These are phyloP conservation scores for Penicillium sp. DNA, from an alignment of 2,329 filamentous ascomycete genomes.

Conservation along the genomic window DNA sequence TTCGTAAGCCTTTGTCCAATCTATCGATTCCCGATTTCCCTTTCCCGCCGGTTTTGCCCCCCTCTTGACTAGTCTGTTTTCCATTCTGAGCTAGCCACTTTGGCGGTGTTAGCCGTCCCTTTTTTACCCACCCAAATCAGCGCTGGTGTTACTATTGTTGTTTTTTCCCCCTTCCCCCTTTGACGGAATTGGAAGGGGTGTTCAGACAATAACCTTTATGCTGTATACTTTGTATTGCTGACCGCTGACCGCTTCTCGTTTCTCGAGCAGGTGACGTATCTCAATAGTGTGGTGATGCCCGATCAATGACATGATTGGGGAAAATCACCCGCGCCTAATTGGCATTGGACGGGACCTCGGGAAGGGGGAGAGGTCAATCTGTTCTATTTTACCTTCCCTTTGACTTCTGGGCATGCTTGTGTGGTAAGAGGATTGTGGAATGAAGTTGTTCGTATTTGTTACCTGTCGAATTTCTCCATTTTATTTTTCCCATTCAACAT, in stretches of 20 bases:
- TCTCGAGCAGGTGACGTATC: constrained; percentile 53
- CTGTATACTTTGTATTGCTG: constrained; percentile 4
- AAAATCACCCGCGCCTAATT: constrained; percentile 1
- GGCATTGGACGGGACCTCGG: background rate
- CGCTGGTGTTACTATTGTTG: background rate
- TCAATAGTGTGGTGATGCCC: constrained; percentile 67
- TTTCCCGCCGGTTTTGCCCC: constrained; percentile 17
- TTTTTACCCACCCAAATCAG: constrained; percentile 17
- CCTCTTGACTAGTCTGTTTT: constrained; percentile 18
- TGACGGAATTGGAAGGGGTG: background rate
- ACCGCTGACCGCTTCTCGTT: constrained; percentile 23
- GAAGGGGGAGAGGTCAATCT: background rate
- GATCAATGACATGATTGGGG: constrained; percentile 38
- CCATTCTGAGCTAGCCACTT: constrained; percentile 21
- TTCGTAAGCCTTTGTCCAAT: constrained; percentile 57
- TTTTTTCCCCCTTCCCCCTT: constrained; percentile 2
- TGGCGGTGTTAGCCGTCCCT: constrained; percentile 8
- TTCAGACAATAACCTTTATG: background rate
- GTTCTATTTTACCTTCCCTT: background rate
- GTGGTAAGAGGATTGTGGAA: background rate
- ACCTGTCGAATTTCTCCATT: background rate
- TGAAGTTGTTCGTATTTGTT: constrained; percentile 1
- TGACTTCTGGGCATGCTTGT: background rate
- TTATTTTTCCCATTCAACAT: background rate
- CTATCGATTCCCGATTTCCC: constrained; percentile 15